Evolutionary conservation across 495 filamentous ascomycete species (phyloP), one percentile per base, ranked within the genome.

Genomic region (Pyronema domesticum): DNA sequence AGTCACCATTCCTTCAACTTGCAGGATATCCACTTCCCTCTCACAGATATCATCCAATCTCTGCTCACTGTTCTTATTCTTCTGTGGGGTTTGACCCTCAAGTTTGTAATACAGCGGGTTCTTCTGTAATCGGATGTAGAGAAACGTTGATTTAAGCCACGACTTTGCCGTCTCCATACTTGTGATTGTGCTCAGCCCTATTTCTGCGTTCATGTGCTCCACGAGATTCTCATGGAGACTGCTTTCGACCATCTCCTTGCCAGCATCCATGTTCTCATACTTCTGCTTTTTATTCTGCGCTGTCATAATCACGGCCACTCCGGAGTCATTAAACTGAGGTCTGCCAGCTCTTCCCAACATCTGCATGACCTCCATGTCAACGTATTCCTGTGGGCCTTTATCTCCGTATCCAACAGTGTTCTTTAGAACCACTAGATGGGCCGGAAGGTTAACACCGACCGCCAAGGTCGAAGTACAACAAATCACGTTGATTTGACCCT

Each of bases 391-490:
- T 15, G 76, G 65, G 54, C 76, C 68, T 54, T 72, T 74, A 48
- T 82, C 77, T 40, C 77, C 73, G 68, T 79, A 98, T 4, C 76
- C 73, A 17, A 83, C 76, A 0, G 89, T 95, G 33, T 87, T 87
- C 66, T 96, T 98, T 51, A 98, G 80, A 7, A 98, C 80, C 3
- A 94, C 89, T 0, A 95, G 78, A 63, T 96, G 83, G 54, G 91
- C 91, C 9, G 91, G 91, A 14, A 98, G 70, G 62, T 98, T 98
- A 35, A 98, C 79, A 0, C 91, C 91, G 9, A 98, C 85, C 6
- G 89, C 88, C 37, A 98, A 72, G 0, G 91, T 98, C 0, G 86
- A 89, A 1, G 91, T 98, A 65, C 89, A 95, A 61, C 91, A 98
- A 47, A 98, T 94, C 48, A 95, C 82, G 55, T 74, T 82, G 52